Evolutionary conservation across 2,329 filamentous ascomycete genomes (phyloP).

Genomic region (Penicillium sp.): DNA sequence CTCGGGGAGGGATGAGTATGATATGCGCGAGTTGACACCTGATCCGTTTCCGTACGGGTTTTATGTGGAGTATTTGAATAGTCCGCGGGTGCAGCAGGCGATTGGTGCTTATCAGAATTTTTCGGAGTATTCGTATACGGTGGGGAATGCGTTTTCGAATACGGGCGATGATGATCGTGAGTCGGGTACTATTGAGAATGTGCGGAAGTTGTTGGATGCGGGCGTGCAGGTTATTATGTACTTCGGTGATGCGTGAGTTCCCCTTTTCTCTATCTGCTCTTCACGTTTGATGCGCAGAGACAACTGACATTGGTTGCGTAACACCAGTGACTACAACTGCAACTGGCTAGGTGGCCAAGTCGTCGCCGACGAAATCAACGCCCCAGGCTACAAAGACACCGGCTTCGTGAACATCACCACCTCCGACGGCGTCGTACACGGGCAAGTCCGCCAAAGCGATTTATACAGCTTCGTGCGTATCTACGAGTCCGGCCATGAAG

Average conservation of each 20-base stretch:
- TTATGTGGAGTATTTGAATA: constrained; percentile 60
- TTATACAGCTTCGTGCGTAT: constrained; percentile 28
- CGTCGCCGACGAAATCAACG: constrained; percentile 25
- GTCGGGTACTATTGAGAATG: constrained; percentile 46
- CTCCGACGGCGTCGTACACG: constrained; percentile 26
- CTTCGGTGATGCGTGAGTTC: constrained; percentile 37
- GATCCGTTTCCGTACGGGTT: constrained; percentile 44
- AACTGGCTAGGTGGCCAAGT: constrained; percentile 30
- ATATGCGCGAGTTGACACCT: constrained; percentile 49
- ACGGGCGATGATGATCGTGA: constrained; percentile 55
- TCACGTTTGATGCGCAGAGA: neutral
- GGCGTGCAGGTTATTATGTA: constrained; percentile 47
- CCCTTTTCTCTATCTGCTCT: neutral
- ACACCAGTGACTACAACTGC: constrained; percentile 35
- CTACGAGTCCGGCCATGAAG: constrained; percentile 57
- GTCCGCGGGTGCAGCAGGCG: constrained; percentile 52
- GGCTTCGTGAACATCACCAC: constrained; percentile 28
- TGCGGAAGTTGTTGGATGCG: constrained; percentile 50
- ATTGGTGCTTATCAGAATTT: constrained; percentile 60
- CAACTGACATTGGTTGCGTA: neutral
- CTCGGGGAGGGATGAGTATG: constrained; percentile 59
- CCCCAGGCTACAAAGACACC: constrained; percentile 22
- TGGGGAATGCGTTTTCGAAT: constrained; percentile 49
- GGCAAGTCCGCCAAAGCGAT: constrained; percentile 27
- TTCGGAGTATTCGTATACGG: constrained; percentile 50